These are phyloP conservation scores for Chytridium lagenaria DNA, from an alignment of 371 early-diverging fungal genomes.

Conservation along the genomic window DNA sequence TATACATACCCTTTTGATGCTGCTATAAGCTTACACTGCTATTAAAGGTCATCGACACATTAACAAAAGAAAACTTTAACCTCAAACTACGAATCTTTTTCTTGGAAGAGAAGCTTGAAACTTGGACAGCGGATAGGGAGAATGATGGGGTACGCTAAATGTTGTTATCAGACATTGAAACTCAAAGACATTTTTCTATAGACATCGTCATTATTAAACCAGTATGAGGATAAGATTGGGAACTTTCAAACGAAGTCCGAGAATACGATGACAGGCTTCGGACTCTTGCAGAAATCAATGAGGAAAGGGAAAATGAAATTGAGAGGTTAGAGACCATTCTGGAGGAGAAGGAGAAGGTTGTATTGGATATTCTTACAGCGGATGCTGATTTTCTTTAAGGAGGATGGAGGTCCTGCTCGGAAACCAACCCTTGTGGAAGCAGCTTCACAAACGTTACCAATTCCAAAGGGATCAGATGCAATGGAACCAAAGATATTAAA, in stretches of 20 bases:
- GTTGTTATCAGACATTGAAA: too few relatives aligned
- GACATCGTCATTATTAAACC: not conserved
- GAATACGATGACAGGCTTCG: not conserved
- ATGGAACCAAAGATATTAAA: too few relatives aligned
- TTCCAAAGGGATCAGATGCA: too few relatives aligned
- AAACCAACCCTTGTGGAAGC: too few relatives aligned
- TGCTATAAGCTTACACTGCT: not conserved
- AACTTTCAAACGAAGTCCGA: not conserved
- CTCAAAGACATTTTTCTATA: not conserved
- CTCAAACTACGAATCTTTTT: slow-evolving; percentile 73
- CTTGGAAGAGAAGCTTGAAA: slow-evolving; percentile 62
- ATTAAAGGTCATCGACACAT: slow-evolving; percentile 68
- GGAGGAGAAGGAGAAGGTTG: not conserved
- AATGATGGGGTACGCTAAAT: too few relatives aligned
- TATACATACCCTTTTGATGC: not conserved
- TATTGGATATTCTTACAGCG: not conserved
- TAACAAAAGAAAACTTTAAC: slow-evolving; percentile 74
- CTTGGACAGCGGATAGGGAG: not conserved
- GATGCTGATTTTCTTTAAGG: too few relatives aligned
- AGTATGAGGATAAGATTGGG: slow-evolving; percentile 5
- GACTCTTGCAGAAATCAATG: not conserved
- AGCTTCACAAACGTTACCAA: too few relatives aligned
- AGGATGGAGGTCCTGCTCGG: too few relatives aligned
- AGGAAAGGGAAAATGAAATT: not conserved
- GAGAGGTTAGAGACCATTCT: not conserved